Base-by-base conservation (phyloP, 148 eudicot genomes). In the Rhododendron simsii region DNA sequence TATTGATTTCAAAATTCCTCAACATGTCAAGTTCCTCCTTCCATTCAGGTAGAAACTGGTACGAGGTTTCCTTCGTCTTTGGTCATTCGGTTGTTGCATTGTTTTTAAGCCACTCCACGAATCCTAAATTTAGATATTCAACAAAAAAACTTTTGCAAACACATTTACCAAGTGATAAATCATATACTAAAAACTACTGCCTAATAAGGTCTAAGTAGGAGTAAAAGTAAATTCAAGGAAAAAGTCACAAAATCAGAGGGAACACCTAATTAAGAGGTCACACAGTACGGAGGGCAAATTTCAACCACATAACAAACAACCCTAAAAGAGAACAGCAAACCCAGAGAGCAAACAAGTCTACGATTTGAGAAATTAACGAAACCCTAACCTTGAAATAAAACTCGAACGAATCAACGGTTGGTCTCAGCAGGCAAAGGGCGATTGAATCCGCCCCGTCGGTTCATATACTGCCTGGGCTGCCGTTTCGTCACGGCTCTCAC, bases 381-480 rank as follows among this genome's bases (percentile, higher is more conserved):
- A 83, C 84, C 87, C 87, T 85, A 90, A 78, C 87, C 89, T 86
- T 4, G 0, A 33, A n/a, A 13, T 71, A 30, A 33, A 71, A 80
- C 3, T 23, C 5, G 37, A 53, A 51, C 7, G 1, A 30, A 21
- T 91, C 85, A 95, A 81, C 99, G 98, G 88, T 95, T 96, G 9
- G n/a, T 67, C 81, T 96, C 98, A 80, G 99, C 92, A 20, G 99
- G 99, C 90, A 96, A 89, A 10, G 99, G 99, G n/a, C 99, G 93
- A 87, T 95, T 96, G 39, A 96, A 96, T 1, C 99, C 98, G 18
- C 99, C 99, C 12, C 99, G 92, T 15, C 99, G 91, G 89, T 96
- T 96, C 99, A 96, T 96, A 80, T 96, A 96, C 95, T 96, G 98
- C 39, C 98, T 77, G 10, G 99, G 99, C 90, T 94, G 98, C 44